Conservation (phyloP, 306 rosid genomes). For the Prunus dulcis region DNA sequence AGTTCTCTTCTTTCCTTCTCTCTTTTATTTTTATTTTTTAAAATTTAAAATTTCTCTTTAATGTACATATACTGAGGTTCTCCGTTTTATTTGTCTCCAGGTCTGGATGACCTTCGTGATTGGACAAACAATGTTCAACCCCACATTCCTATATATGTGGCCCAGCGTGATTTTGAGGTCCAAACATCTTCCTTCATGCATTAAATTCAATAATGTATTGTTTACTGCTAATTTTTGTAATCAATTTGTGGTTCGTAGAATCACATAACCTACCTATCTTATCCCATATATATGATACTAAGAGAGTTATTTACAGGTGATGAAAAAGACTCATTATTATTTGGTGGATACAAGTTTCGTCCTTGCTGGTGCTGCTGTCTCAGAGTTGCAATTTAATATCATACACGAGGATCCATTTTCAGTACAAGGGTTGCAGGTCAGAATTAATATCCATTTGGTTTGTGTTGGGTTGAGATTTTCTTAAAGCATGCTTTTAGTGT, state of each 20-base stretch:
- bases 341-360: conserved; percentile 77
- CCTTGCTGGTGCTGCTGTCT: conserved; percentile 86
- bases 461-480: neutral
- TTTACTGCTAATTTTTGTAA: neutral
- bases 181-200: conserved; percentile 25
- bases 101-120: conserved; percentile 94
- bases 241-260: neutral
- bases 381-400: conserved; percentile 77
- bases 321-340: conserved; percentile 93
- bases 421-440: conserved; percentile 71
- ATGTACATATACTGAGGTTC: neutral
- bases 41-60: neutral
- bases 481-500: neutral
- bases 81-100: conserved; percentile 25
- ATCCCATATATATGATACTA: neutral
- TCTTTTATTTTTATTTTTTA: too few species aligned
- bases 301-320: conserved; percentile 64
- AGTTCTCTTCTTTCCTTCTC: neutral
- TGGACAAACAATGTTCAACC: conserved; percentile 99
- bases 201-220: conserved; percentile 5
- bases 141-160: conserved; percentile 74
- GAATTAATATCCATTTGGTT: conserved; percentile 11
- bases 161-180: conserved; percentile 91
- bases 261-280: neutral
- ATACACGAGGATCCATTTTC: conserved; percentile 70